A percentile compares a stretch with the other conserved stretches of the same genome.
Evolutionary conservation across 1,284 basidiomycete genomes (phyloP).

Genomic region (Porphyrellus sp.): DNA sequence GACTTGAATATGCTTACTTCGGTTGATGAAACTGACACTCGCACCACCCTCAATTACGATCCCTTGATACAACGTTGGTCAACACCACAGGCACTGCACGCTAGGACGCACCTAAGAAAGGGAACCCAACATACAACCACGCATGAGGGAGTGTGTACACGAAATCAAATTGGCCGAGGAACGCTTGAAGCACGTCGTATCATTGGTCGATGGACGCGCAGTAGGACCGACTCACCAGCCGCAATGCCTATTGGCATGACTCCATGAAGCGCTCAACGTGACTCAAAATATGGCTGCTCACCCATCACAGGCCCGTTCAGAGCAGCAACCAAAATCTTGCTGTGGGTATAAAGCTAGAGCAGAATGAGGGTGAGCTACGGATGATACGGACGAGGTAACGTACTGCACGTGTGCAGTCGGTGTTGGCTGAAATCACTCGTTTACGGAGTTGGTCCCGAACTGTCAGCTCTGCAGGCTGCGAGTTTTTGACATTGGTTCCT

Average conservation of each 20-base stretch:
- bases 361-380: background rate
- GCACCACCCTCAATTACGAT: constrained; percentile 63
- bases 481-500: constrained; percentile 52
- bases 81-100: background rate
- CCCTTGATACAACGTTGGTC: constrained; percentile 37
- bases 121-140: constrained; percentile 65
- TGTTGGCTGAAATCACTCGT: constrained; percentile 48
- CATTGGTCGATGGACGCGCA: background rate
- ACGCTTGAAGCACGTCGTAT: constrained; percentile 40
- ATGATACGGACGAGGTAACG: constrained; percentile 17
- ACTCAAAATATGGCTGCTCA: constrained; percentile 22
- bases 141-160: constrained; percentile 62
- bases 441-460: constrained; percentile 45
- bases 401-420: constrained; percentile 62
- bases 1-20: constrained; percentile 40
- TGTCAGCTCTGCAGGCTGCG: constrained; percentile 20
- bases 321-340: constrained; percentile 64
- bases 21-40: constrained; percentile 64
- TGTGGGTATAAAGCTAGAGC: constrained; percentile 58
- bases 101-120: constrained; percentile 56
- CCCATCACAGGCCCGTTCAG: constrained; percentile 73
- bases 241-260: constrained; percentile 56
- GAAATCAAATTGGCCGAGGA: constrained; percentile 71
- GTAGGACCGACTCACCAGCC: constrained; percentile 44
- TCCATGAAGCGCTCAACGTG: constrained; percentile 2